Evolutionary conservation across 1,284 basidiomycete genomes (phyloP), one percentile per base, ranked within the genome.

Genomic region (Cryptococcus hybrid): DNA sequence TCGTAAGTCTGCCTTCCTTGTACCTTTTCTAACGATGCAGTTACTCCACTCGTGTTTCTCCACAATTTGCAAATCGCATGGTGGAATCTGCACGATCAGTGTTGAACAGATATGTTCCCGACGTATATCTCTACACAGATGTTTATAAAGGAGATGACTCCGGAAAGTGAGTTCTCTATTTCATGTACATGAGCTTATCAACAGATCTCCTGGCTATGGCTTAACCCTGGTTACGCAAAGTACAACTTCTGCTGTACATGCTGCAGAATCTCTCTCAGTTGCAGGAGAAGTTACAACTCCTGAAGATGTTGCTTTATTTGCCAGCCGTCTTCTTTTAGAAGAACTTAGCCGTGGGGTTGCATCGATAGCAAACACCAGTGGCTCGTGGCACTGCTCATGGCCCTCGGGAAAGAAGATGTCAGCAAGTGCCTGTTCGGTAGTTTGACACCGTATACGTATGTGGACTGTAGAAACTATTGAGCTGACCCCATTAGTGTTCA

Each of bases 71-170:
- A 2, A 98, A 97, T 76, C 85, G 96, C 48, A 92, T 99, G 87
- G 96, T 99, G 56, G 95, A 98, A 69, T 84, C 92, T 1, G 87
- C 92, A 8, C 85, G 96, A 45, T 90, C 89, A 2, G 83, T 99
- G 30, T 82, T 99, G 40, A 98, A 98, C 71, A 87, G 94, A 3
- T 98, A 91, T 77, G 96, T 99, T 60, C 95, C 95, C 34, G 96
- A 99, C 73, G 91, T 98, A 36, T 98, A 99, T 77, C 85, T 99
- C 35, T 96, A 98, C 74, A 96, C 96, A 1, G 96, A 99, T 68
- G 93, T 98, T 11, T 99, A 97, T 80, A 93, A 96, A 73, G 94
- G 94, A 7, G 90, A 93, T 30, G 96, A 99, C 61, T 92, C 91
- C 62, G 96, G 96, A 75, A 96, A 92, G 90, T 90, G 64, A 62